Conservation (phyloP, 2,329 filamentous ascomycete species). For the Aspergillus tanneri region DNA sequence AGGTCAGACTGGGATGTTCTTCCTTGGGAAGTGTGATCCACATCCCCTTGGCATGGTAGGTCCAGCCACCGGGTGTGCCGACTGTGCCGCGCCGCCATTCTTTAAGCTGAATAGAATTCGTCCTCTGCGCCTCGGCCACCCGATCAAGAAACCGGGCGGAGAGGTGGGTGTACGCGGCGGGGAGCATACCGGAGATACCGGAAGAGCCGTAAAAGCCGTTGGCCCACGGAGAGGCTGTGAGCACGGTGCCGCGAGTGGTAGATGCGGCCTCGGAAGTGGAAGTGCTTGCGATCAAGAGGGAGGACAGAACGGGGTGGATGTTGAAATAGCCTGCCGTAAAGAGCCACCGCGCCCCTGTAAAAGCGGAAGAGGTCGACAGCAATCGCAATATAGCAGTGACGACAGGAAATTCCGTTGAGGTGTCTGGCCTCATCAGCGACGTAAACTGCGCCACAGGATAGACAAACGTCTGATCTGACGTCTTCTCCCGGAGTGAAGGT, state of each 20-base stretch:
- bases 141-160: slow-evolving; percentile 75
- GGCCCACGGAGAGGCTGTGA: slow-evolving; percentile 88
- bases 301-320: slow-evolving; percentile 79
- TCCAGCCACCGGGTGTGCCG: slow-evolving; percentile 82
- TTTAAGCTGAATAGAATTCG: slow-evolving; percentile 66
- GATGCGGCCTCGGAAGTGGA: slow-evolving; percentile 32
- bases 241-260: slow-evolving; percentile 67
- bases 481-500: slow-evolving; percentile 27
- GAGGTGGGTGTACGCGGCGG: slow-evolving; percentile 87
- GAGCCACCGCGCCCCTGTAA: slow-evolving; percentile 76
- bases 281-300: slow-evolving; percentile 72
- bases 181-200: slow-evolving; percentile 85
- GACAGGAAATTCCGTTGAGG: slow-evolving; percentile 84
- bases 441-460: slow-evolving; percentile 89
- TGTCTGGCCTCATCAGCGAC: slow-evolving; percentile 73
- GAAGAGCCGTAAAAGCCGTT: slow-evolving; percentile 92
- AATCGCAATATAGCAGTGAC: slow-evolving; percentile 71
- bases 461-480: slow-evolving; percentile 65
- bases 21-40: slow-evolving; percentile 71
- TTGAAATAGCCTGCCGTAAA: slow-evolving; percentile 99
- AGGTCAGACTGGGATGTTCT: slow-evolving; percentile 68
- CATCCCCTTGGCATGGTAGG: slow-evolving; percentile 94
- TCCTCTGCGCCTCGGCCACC: slow-evolving; percentile 54
- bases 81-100: slow-evolving; percentile 87
- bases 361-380: slow-evolving; percentile 60